Percentiles rank a stretch among this genome's conserved stretches.
phyloP scores from a whole-genome alignment of 164 flowering plant species.

The Aristolochia contorta region DNA sequence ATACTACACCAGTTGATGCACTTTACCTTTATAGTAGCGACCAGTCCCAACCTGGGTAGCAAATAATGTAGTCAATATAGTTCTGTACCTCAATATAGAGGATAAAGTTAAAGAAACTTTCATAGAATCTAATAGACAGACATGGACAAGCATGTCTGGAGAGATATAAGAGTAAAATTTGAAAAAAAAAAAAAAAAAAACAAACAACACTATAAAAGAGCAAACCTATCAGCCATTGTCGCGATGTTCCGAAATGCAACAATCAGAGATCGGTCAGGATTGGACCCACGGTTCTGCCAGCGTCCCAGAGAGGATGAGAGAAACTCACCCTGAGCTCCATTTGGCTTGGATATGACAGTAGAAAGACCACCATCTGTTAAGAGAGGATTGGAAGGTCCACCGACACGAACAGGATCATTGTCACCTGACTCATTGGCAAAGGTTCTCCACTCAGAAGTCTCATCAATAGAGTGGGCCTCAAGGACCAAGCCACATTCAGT shows the following conservation, averaged over 20 bases:
- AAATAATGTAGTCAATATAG: not conserved
- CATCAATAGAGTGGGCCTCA: slow-evolving; percentile 28
- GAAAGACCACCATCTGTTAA: slow-evolving; percentile 27
- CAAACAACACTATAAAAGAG: slow-evolving; percentile 1
- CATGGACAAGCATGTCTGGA: not conserved
- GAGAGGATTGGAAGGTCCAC: slow-evolving; percentile 24
- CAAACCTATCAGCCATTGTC: slow-evolving; percentile 41
- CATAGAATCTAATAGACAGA: not conserved
- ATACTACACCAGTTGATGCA: too few species aligned
- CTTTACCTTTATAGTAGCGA: slow-evolving; percentile 56
- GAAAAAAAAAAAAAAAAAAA: too few species aligned
- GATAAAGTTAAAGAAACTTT: not conserved
- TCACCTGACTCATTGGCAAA: slow-evolving; percentile 24
- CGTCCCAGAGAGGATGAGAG: slow-evolving; percentile 32
- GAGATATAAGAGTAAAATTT: not conserved
- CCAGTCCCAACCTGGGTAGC: slow-evolving; percentile 56
- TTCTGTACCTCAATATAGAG: not conserved
- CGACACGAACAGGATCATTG: slow-evolving; percentile 27
- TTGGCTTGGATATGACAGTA: slow-evolving; percentile 33
- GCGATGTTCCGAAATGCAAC: slow-evolving; percentile 31
- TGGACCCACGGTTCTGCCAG: slow-evolving; percentile 38
- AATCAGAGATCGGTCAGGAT: slow-evolving; percentile 32
- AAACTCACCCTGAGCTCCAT: slow-evolving; percentile 26
- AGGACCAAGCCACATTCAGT: slow-evolving; percentile 26
- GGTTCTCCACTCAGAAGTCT: slow-evolving; percentile 32